Evolutionary conservation across 306 rosid genomes (phyloP).

Genomic region (Carpinus viminea): DNA sequence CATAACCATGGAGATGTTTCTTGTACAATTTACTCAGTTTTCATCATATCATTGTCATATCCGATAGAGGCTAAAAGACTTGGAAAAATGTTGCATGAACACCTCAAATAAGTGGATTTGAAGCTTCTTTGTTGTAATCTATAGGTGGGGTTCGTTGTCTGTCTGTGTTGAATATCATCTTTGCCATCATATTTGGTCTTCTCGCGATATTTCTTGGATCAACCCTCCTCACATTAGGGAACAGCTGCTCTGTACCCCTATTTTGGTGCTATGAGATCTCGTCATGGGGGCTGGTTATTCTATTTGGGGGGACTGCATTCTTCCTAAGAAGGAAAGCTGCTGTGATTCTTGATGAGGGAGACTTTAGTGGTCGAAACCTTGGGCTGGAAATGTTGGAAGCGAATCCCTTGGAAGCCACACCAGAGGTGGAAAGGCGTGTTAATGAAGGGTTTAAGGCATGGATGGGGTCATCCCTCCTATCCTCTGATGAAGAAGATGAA

Average conservation of each 20-base stretch:
- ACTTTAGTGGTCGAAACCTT: constrained; percentile 53
- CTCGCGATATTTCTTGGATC: constrained; percentile 95
- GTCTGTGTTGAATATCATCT: constrained; percentile 71
- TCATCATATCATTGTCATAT: background rate
- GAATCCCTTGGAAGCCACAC: constrained; percentile 70
- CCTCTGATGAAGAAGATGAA: constrained; percentile 96
- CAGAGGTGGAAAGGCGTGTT: constrained; percentile 82
- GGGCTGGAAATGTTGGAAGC: constrained; percentile 97
- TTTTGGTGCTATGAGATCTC: constrained; percentile 93
- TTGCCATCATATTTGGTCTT: constrained; percentile 78
- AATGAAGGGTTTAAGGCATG: constrained; percentile 90
- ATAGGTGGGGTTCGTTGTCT: constrained; percentile 95
- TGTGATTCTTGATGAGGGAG: constrained; percentile 68
- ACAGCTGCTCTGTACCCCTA: constrained; percentile 81
- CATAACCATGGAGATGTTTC: background rate
- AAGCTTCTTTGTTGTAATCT: constrained; percentile 26
- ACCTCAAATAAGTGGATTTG: constrained; percentile 13
- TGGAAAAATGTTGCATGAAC: background rate
- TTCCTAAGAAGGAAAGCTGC: constrained; percentile 79
- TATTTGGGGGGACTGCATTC: constrained; percentile 85
- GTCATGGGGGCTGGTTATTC: constrained; percentile 78
- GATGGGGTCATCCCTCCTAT: constrained; percentile 96
- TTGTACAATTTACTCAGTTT: background rate
- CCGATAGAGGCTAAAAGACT: constrained; percentile 1
- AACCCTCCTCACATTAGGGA: constrained; percentile 79